Conservation (phyloP, 495 filamentous ascomycete species). For the Cairneyella variabilis region DNA sequence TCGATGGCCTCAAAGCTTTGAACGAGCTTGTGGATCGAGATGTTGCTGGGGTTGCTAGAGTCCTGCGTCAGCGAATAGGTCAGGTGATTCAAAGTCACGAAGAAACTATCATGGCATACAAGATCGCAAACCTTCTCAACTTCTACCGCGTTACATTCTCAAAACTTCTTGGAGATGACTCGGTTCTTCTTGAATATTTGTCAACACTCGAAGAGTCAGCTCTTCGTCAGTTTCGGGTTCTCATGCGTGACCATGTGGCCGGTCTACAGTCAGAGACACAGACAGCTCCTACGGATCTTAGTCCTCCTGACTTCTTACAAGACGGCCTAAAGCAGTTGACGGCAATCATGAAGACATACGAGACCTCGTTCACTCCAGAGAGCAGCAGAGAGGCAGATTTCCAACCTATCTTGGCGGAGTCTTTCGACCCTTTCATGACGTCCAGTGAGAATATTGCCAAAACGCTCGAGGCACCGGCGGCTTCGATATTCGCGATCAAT, state of each 20-base stretch:
- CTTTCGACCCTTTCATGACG: constrained; percentile 81
- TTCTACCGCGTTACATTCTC: constrained; percentile 88
- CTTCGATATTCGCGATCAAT: constrained; percentile 79
- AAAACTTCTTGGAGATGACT: constrained; percentile 67
- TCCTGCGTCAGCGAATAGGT: constrained; percentile 79
- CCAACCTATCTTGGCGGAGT: constrained; percentile 70
- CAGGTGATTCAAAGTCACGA: constrained; percentile 91
- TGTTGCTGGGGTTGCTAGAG: constrained; percentile 70
- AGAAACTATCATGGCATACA: constrained; percentile 82
- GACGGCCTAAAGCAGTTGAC: constrained; percentile 74
- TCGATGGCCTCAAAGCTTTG: constrained; percentile 79
- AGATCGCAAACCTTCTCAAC: constrained; percentile 77
- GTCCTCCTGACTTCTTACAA: constrained; percentile 77
- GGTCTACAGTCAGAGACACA: constrained; percentile 65
- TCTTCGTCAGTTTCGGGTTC: constrained; percentile 73
- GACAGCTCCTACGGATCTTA: constrained; percentile 63
- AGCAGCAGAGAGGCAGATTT: constrained; percentile 62
- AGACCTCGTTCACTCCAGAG: constrained; percentile 62
- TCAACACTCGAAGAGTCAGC: constrained; percentile 67
- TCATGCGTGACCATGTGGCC: constrained; percentile 75
- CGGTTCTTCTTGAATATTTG: constrained; percentile 67
- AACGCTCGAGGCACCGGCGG: constrained; percentile 50
- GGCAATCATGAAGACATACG: constrained; percentile 75
- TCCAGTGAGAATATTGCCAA: constrained; percentile 67
- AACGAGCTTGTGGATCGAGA: constrained; percentile 87